Evolutionary conservation across 176 grass and related monocot genomes (phyloP).

Genomic region (Oryza longistaminata): DNA sequence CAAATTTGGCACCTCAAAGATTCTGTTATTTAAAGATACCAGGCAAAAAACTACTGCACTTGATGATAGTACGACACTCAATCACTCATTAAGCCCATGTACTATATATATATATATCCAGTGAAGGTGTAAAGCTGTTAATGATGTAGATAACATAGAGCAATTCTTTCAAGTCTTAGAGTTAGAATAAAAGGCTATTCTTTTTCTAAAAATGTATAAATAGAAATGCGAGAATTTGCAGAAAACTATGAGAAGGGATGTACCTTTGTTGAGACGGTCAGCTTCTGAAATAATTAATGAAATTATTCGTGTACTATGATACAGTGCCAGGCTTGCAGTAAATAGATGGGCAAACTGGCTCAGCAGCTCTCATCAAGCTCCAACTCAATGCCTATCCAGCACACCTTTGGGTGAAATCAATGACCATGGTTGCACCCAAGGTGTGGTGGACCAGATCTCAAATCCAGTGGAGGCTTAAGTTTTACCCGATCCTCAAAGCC

Average conservation of each 20-base stretch:
- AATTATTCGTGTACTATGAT: constrained; percentile 47
- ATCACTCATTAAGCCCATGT: not conserved
- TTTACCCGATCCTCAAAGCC: constrained; percentile 47
- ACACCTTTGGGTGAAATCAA: constrained; percentile 35
- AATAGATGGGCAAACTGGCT: constrained; percentile 25
- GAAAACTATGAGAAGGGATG: constrained; percentile 3
- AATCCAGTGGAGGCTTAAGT: constrained; percentile 67
- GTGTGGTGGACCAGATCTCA: constrained; percentile 45
- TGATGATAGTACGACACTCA: not conserved
- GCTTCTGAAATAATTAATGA: constrained; percentile 54
- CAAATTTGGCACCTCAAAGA: not conserved
- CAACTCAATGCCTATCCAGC: constrained; percentile 34
- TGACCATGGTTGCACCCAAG: constrained; percentile 33
- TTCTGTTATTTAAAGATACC: constrained; percentile 4
- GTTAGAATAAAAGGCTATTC: not conserved
- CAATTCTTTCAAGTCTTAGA: not conserved
- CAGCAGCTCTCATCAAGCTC: constrained; percentile 35
- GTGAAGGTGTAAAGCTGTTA: not conserved
- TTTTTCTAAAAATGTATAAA: not conserved
- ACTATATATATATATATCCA: not conserved
- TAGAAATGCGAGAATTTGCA: constrained; percentile 12
- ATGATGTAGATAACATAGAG: not conserved
- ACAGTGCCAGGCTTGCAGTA: constrained; percentile 41
- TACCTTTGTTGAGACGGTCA: constrained; percentile 54
- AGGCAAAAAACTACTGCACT: not conserved